Evolutionary conservation across 2,329 filamentous ascomycete species (phyloP), one percentile per base, ranked within the genome.

Genomic region (Fusarium sambucinum): DNA sequence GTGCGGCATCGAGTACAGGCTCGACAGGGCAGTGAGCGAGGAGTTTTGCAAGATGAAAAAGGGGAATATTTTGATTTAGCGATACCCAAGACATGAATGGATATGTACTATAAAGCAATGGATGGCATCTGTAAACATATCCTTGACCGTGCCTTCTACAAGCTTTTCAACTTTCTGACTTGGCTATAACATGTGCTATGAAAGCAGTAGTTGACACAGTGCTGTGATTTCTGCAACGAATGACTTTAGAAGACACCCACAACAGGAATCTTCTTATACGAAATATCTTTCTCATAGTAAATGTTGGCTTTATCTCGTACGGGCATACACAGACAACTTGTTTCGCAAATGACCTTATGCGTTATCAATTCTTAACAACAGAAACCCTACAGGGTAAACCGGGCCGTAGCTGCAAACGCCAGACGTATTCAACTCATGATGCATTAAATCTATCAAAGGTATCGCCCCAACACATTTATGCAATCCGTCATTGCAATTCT

Each of bases 1-100:
- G 80, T 48, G 79, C 79, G 7, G 80, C 79, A 14, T 82, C 80
- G 12, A 82, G 80, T 72, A 82, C 80, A 14, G 80, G 80, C 23
- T 81, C 80, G 8, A 81, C 80, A 16, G 80, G 80, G 21, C 73
- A 79, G 59, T 79, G 69, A 75, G 19, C 6, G n/a, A 19, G 33
- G 30, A 51, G n/a, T 29, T 37, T 27, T 48, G 8, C 5, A 38
- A 25, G 17, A 56, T 25, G 38, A 60, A 50, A 55, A 51, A 59
- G 19, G 52, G 53, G 55, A 53, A 52, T 59, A 63, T 73, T 71
- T 75, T 72, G 66, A 73, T 74, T 73, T 66, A 67, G 67, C 70
- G 73, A 75, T 75, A 75, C 73, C 73, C 73, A 63, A 61, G 69
- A 72, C 64, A 67, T 71, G 68, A 67, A 71, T 74, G 69, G 63